Conservation (phyloP, 2,329 filamentous ascomycete genomes). For the Trichoderma brevicompactum region DNA sequence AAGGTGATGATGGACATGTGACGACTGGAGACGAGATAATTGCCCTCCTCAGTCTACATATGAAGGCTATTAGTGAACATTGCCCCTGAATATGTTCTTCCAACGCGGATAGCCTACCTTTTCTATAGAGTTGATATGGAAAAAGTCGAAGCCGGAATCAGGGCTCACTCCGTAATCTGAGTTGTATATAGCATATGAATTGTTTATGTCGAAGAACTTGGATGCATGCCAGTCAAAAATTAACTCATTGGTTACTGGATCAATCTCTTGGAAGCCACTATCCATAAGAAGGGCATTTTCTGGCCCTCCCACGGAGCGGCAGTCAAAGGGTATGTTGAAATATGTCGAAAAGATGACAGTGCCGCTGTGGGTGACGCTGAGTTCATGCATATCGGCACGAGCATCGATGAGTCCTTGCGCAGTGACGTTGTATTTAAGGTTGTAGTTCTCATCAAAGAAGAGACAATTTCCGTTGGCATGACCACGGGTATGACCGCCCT, state of each 20-base stretch:
- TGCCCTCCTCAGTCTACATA: constrained; percentile 4
- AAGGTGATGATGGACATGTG: constrained; percentile 9
- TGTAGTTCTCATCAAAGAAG: constrained; percentile 18
- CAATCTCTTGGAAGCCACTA: constrained; percentile 18
- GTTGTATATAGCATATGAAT: background rate
- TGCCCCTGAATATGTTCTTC: no score
- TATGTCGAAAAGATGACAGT: constrained; percentile 14
- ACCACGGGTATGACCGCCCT: constrained; percentile 13
- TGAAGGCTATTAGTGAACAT: background rate
- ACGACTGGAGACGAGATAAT: constrained; percentile 20
- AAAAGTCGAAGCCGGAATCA: constrained; percentile 19
- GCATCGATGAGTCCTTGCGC: constrained; percentile 43
- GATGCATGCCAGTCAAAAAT: constrained; percentile 19
- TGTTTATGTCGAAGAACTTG: background rate
- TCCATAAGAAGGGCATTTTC: constrained; percentile 20
- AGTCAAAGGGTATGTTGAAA: constrained; percentile 12
- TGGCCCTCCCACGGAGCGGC: background rate
- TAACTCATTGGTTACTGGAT: background rate
- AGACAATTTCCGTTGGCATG: constrained; percentile 19
- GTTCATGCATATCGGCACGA: constrained; percentile 34
- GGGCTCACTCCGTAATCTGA: background rate
- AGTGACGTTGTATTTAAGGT: constrained; percentile 37
- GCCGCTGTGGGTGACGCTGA: background rate
- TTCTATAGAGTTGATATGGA: constrained; percentile 13
- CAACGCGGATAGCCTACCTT: background rate